Conservation (phyloP, 2,329 filamentous ascomycete species). For the Sporothrix inflata region DNA sequence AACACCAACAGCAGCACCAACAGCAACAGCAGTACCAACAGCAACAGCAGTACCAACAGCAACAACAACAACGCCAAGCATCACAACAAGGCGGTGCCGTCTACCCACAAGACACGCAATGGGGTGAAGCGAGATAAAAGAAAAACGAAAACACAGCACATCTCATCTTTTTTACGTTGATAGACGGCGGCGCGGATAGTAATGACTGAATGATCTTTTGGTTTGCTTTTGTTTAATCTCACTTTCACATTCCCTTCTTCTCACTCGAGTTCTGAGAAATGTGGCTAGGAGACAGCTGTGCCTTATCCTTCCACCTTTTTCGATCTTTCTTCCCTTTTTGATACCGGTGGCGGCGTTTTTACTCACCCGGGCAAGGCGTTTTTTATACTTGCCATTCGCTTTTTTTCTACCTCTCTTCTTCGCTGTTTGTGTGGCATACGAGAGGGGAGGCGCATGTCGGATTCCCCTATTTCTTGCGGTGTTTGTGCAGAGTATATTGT, state of each 20-base stretch:
- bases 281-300: neutral
- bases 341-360: neutral
- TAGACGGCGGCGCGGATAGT: neutral
- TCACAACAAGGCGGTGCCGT: neutral
- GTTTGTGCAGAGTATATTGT: neutral
- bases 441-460: no score
- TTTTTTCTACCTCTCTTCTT: neutral
- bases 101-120: slow-evolving; percentile 16
- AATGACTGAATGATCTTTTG: slow-evolving; percentile 28
- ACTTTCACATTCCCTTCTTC: neutral
- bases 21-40: neutral
- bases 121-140: slow-evolving; percentile 24
- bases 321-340: neutral
- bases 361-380: slow-evolving; percentile 1
- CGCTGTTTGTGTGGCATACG: neutral
- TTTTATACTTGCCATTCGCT: neutral
- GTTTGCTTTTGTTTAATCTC: neutral
- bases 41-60: neutral
- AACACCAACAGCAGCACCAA: neutral
- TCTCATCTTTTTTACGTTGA: neutral
- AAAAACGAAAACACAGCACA: neutral
- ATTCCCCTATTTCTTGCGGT: neutral
- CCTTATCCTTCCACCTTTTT: neutral
- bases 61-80: neutral
- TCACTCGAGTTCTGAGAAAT: neutral